Evolutionary conservation across 495 filamentous ascomycete species (phyloP).

Genomic region (Clohesyomyces aquaticus): DNA sequence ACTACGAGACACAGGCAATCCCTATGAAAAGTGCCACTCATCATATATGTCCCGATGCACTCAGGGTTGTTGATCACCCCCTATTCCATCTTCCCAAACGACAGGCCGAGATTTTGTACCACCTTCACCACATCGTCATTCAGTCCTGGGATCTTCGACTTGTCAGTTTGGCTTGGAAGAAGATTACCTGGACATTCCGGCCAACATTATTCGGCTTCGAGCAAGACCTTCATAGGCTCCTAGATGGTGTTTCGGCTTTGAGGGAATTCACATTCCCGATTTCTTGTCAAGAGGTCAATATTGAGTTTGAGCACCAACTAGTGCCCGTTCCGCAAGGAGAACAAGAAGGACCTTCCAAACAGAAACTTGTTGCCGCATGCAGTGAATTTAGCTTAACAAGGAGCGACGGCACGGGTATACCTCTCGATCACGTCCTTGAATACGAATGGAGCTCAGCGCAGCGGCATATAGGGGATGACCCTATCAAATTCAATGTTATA

Average conservation of each 20-base stretch:
- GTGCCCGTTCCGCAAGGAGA: not conserved
- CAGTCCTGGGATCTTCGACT: not conserved
- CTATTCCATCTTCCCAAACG: not conserved
- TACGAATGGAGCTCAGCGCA: too few relatives aligned
- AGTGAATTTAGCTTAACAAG: too few relatives aligned
- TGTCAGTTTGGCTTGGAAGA: not conserved
- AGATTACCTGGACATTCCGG: not conserved
- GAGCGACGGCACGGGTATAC: too few relatives aligned
- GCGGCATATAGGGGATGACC: too few relatives aligned
- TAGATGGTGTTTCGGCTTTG: not conserved
- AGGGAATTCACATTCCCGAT: not conserved
- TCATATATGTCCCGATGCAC: not conserved
- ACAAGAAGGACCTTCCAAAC: too few relatives aligned
- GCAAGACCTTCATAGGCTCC: not conserved
- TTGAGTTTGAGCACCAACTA: slow-evolving; percentile 3
- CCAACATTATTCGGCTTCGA: not conserved
- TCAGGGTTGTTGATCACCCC: not conserved
- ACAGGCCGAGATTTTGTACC: not conserved
- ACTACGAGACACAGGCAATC: slow-evolving; percentile 30
- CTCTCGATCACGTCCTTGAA: too few relatives aligned
- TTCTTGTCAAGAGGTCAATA: slow-evolving; percentile 12
- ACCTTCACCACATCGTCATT: not conserved
- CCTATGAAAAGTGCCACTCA: slow-evolving; percentile 30
- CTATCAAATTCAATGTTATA: too few relatives aligned
- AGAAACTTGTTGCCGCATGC: too few relatives aligned